Evolutionary conservation across 805 yeast species (phyloP).

Genomic region (Candida cerambycidarum): DNA sequence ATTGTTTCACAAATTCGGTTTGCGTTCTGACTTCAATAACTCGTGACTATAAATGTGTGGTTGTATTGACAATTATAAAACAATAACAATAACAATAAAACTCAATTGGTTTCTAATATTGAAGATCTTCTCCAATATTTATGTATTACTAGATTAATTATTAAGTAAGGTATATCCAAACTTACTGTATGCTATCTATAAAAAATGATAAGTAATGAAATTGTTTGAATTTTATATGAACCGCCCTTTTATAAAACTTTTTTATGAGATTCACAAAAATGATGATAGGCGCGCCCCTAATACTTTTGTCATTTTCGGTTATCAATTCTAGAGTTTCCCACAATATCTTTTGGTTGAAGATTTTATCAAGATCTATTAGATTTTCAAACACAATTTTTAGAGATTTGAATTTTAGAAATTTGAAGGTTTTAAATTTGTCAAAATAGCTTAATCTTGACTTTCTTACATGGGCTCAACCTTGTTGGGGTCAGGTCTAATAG

Average conservation of each 20-base stretch:
- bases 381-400: no score
- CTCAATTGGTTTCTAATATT: not conserved
- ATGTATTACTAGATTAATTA: not conserved
- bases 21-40: not conserved
- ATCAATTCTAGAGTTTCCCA: conserved; percentile 2
- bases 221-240: not conserved
- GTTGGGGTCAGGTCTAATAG: no score
- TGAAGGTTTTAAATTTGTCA: no score
- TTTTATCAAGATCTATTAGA: no score
- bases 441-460: no score
- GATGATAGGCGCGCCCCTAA: conserved; percentile 7
- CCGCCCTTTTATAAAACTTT: conserved; percentile 6
- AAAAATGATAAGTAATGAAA: not conserved
- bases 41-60: not conserved
- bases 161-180: not conserved
- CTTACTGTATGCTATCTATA: conserved; percentile 2
- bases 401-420: no score
- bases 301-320: conserved; percentile 4
- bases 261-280: conserved; percentile 4
- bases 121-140: not conserved
- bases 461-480: no score
- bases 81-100: not conserved
- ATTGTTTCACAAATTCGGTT: no score
- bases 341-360: no score
- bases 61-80: conserved; percentile 2